Conservation (phyloP, 805 yeast species). For the Pichia cephalocereana region DNA sequence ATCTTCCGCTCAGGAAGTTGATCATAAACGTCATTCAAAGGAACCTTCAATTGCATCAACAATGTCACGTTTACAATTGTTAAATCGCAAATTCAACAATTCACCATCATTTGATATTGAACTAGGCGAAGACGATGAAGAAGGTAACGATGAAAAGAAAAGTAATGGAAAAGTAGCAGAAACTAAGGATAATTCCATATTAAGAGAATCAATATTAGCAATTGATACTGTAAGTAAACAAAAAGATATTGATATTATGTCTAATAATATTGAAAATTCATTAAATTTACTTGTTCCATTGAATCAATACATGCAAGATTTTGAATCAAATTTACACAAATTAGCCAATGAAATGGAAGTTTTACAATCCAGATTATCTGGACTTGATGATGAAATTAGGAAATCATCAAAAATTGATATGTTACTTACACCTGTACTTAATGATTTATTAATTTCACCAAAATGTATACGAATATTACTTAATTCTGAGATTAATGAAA, state of each 20-base stretch:
- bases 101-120: constrained; percentile 6
- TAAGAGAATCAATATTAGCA: constrained; percentile 8
- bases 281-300: constrained; percentile 37
- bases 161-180: neutral
- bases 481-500: constrained; percentile 43
- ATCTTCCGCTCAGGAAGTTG: neutral
- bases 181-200: neutral
- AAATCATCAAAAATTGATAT: constrained; percentile 39
- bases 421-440: constrained; percentile 63
- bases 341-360: constrained; percentile 54
- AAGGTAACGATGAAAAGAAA: neutral
- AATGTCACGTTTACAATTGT: constrained; percentile 1
- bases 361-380: constrained; percentile 44
- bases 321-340: constrained; percentile 48
- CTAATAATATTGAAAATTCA: constrained; percentile 8
- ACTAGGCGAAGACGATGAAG: constrained; percentile 2
- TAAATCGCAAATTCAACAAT: constrained; percentile 4
- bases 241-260: constrained; percentile 3
- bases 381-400: constrained; percentile 37
- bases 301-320: constrained; percentile 40
- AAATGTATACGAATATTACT: constrained; percentile 49
- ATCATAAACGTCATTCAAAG: neutral
- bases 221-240: constrained; percentile 6
- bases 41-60: neutral
- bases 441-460: constrained; percentile 71